Base-by-base conservation (phyloP, 441 rosid species). In the Gossypium schwendimanii region DNA sequence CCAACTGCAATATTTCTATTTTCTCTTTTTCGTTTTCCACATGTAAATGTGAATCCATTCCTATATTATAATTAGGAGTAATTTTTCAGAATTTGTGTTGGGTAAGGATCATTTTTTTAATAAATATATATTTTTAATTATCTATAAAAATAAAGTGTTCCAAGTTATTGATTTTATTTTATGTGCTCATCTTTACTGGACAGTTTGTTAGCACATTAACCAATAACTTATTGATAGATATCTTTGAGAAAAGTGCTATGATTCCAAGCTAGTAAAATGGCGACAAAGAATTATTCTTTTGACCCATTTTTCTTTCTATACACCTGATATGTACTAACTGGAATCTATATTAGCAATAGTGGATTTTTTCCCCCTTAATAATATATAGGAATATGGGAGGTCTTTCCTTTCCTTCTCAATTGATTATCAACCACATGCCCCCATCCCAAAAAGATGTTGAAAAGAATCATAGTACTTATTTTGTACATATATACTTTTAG, bases 221-320 rank as follows among this genome's bases (percentile, higher is more conserved):
- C 6, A 31, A 31, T 31, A 4, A 4, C 6, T 31, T 31, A 31
- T 54, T 17, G 57, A 28, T 31, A 8, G 7, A 7, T 60, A 12
- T 60, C 10, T 15, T 31, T 15, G 45, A n/a, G 45, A 15, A 61
- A 60, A 61, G 65, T 12, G 14, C 31, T 31, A n/a, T 31, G 65
- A 31, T 61, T 31, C 23, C 23, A 31, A n/a, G 45, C 45, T 33
- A 31, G 8, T 31, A 31, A 61, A 31, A 61, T 61, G 65, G 65
- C 65, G 65, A 61, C 65, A 62, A 62, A 20, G 47, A 33, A 62
- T 62, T 62, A 62, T 62, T 33, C 47, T 15, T 33, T 33, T 62
- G 23, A 62, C 66, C 66, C 49, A 31, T 15, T 33, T 62, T 33
- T 62, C 11, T 33, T 62, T 9, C 45, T 31, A 47, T 47, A 33